These are phyloP conservation scores for Areca catechu DNA, from an alignment of 176 grass and related monocot species.

Conservation along the genomic window DNA sequence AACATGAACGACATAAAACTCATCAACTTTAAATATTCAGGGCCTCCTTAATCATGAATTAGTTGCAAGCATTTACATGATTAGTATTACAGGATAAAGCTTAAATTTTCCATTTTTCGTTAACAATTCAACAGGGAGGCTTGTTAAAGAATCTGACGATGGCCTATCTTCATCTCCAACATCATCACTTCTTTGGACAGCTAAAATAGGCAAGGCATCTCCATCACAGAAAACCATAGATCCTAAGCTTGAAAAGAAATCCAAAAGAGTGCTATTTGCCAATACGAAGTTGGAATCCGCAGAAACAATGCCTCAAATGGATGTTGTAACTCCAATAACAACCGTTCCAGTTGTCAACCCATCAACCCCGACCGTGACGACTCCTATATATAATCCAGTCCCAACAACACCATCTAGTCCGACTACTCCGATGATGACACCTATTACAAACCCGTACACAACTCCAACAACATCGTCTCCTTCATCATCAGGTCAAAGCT, in stretches of 20 bases:
- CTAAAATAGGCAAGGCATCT: neutral
- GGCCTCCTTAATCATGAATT: too few species aligned
- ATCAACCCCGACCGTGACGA: constrained; percentile 14
- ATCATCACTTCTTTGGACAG: neutral
- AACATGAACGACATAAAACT: too few species aligned
- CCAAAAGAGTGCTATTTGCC: constrained; percentile 10
- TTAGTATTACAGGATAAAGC: too few species aligned
- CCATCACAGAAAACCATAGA: neutral
- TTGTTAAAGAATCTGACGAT: constrained; percentile 13
- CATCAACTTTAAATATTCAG: too few species aligned
- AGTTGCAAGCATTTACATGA: too few species aligned
- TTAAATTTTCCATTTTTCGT: too few species aligned
- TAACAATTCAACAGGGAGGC: constrained; percentile 1
- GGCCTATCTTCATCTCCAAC: neutral
- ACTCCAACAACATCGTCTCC: constrained; percentile 28
- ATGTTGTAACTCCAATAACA: constrained; percentile 18
- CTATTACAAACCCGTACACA: constrained; percentile 8
- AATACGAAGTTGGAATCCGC: neutral
- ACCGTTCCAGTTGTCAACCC: constrained; percentile 53
- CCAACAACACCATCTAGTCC: constrained; percentile 4
- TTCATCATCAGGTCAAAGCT: constrained; percentile 30
- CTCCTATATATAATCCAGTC: constrained; percentile 5
- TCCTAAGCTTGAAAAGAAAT: neutral
- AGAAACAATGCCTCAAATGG: neutral
- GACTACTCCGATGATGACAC: neutral